phyloP scores from a whole-genome alignment of 2,329 filamentous ascomycete genomes.

The Fusarium paranaense region DNA sequence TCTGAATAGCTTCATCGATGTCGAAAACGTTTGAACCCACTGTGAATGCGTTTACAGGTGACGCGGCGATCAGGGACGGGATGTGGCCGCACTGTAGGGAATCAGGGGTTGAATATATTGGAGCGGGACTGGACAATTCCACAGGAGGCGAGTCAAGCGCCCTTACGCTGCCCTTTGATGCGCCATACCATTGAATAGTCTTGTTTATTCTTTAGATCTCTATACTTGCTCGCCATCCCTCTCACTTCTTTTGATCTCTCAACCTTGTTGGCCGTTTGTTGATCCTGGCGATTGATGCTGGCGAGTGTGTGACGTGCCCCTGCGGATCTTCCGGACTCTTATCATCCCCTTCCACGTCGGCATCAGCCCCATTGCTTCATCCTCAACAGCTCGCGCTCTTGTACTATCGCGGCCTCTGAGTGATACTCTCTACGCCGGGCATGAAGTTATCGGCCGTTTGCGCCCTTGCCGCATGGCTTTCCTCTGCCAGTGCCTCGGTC shows the following conservation, averaged over 20 bases:
- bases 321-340: neutral
- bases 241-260: neutral
- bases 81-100: neutral
- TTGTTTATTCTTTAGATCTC: neutral
- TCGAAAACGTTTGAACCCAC: neutral
- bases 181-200: neutral
- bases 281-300: neutral
- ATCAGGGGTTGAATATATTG: neutral
- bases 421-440: neutral
- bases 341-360: neutral
- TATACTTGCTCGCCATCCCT: neutral
- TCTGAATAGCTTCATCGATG: neutral
- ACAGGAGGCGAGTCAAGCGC: neutral
- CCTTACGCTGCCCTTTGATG: neutral
- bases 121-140: neutral
- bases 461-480: constrained; percentile 14
- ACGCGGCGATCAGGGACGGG: neutral
- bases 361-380: neutral
- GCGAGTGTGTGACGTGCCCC: neutral
- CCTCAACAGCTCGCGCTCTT: neutral
- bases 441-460: constrained; percentile 17
- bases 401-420: neutral
- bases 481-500: constrained; percentile 7
- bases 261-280: neutral
- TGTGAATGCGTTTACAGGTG: neutral